Evolutionary conservation across 305 asterid species (phyloP).

Genomic region (Fraxinus albicans): DNA sequence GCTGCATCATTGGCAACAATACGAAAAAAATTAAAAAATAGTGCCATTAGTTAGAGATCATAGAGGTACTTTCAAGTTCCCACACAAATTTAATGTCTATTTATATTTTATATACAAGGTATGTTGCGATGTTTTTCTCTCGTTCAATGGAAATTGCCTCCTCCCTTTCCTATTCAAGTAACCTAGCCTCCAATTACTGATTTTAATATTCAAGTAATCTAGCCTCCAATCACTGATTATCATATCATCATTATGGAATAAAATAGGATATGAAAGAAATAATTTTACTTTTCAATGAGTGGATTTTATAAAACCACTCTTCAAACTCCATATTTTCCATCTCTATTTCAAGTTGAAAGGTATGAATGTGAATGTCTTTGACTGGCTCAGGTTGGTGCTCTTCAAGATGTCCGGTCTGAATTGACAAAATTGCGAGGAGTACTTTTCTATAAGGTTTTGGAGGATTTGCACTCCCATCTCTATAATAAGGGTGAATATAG

Average conservation of each 20-base stretch:
- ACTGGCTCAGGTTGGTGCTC: conserved; percentile 92
- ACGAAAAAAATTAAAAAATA: neutral
- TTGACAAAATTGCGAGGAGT: conserved; percentile 86
- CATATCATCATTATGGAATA: conserved; percentile 10
- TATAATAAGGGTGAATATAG: conserved; percentile 96
- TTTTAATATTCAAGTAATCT: conserved; percentile 10
- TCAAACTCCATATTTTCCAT: conserved; percentile 13
- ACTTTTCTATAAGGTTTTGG: conserved; percentile 92
- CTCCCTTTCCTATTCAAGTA: neutral
- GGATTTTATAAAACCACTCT: neutral
- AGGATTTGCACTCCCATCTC: conserved; percentile 96
- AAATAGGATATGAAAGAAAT: neutral
- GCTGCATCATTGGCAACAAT: neutral
- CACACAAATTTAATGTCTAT: neutral
- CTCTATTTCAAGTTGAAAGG: conserved; percentile 31
- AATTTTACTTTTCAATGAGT: neutral
- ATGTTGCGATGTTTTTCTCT: neutral
- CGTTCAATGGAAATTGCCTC: neutral
- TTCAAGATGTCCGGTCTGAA: conserved; percentile 99
- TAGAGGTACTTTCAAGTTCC: neutral
- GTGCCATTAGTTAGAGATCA: neutral
- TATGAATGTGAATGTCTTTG: conserved; percentile 22
- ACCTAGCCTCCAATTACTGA: conserved; percentile 8
- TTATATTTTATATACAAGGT: neutral
- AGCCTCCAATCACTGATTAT: conserved; percentile 2